Evolutionary conservation across 2,329 filamentous ascomycete species (phyloP).

Genomic region (Fusarium devonianum): DNA sequence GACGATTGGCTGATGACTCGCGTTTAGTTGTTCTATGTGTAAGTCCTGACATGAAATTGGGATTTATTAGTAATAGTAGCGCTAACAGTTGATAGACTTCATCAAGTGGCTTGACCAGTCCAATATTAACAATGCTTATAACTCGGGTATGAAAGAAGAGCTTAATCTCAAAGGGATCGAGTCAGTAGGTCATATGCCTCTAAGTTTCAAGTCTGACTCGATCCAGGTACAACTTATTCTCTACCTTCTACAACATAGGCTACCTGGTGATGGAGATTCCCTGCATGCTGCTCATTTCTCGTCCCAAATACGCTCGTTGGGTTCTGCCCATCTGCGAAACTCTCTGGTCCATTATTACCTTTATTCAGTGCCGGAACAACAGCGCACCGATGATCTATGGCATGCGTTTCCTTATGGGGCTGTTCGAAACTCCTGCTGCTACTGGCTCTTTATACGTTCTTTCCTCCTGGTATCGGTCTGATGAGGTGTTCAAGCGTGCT

Average conservation of each 20-base stretch:
- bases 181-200: too few relatives aligned
- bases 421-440: constrained; percentile 30
- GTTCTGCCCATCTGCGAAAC: constrained; percentile 19
- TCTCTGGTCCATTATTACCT: constrained; percentile 26
- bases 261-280: constrained; percentile 40
- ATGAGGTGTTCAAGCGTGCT: constrained; percentile 56
- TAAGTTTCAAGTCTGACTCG: too few relatives aligned
- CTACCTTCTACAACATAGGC: constrained; percentile 42
- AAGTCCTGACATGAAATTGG: neutral
- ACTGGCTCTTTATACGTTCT: constrained; percentile 43
- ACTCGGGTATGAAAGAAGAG: constrained; percentile 50
- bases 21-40: constrained; percentile 22
- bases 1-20: neutral
- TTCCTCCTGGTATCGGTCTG: constrained; percentile 45
- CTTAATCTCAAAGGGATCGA: constrained; percentile 45
- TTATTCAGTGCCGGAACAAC: constrained; percentile 7
- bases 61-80: neutral
- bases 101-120: constrained; percentile 46
- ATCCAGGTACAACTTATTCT: constrained; percentile 35
- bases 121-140: constrained; percentile 49
- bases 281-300: constrained; percentile 38
- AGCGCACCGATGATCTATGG: constrained; percentile 22
- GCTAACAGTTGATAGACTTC: constrained; percentile 20
- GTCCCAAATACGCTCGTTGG: constrained; percentile 19
- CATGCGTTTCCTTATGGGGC: constrained; percentile 28